Evolutionary conservation across 1,139 yeast genomes (phyloP), one percentile per base, ranked within the genome.

Genomic region (Meyerozyma guilliermondii): DNA sequence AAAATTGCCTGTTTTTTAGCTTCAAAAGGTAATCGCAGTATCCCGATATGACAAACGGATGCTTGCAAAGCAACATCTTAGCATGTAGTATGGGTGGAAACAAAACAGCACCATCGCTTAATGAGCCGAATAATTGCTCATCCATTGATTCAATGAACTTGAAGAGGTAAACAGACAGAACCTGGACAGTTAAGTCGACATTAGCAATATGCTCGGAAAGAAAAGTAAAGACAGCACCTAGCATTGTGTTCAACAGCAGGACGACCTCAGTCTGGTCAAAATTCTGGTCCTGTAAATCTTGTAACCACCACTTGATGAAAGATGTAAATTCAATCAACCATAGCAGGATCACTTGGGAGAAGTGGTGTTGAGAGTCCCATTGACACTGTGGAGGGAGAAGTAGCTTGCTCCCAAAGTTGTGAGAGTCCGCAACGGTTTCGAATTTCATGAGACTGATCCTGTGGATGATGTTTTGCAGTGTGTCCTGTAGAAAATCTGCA

Each of bases 41-140:
- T 28, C 49, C 53, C 7, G 51, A 43, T 8, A 46, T 43, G 5
- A 50, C 27, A 2, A 49, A 33, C n/a, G 53, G 51, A 18, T 48
- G 41, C n/a, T 48, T 39, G 22, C 50, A 45, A 14, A 43, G 33
- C 2, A 50, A 23, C n/a, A 50, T 42, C 29, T 38, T 39, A 37
- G 43, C 46, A 8, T 40, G 26, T 9, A 33, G 24, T 17, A 11
- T 33, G 17, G n/a, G 14, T 10, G 36, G 36, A 14, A 33, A 11
- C 9, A 33, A 10, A 3, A 33, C 14, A 5, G 14, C 20, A 7
- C n/a, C 11, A 11, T 23, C 30, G n/a, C 20, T 13, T n/a, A 33
- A 20, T 7, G 11, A 9, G 16, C 3, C 20, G 24, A 18, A 33
- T 9, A 33, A 2, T 3, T 14, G 18, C 10, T 3, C 33, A 14